Conservation (phyloP, 805 yeast genomes). For the Metschnikowia matae region DNA sequence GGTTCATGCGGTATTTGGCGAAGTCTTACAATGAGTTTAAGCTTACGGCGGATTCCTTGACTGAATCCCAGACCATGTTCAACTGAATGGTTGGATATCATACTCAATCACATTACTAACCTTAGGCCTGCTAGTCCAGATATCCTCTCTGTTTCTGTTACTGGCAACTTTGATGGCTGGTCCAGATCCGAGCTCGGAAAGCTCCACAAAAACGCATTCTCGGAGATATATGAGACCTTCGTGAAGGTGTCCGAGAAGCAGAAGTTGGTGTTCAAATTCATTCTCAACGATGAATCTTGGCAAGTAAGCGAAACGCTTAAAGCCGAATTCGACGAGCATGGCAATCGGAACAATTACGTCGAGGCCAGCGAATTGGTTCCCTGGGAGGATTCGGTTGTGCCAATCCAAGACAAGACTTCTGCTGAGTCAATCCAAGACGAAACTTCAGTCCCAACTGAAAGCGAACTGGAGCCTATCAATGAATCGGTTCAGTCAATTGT, state of each 20-base stretch:
- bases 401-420: not conserved
- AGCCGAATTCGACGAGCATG: slow-evolving; percentile 29
- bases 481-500: not conserved
- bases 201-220: slow-evolving; percentile 8
- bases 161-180: slow-evolving; percentile 43
- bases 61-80: no score
- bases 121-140: slow-evolving; percentile 15
- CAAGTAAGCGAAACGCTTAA: slow-evolving; percentile 20
- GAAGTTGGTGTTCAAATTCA: slow-evolving; percentile 35
- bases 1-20: no score
- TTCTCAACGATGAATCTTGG: slow-evolving; percentile 35
- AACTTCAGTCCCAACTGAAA: not conserved
- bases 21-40: no score
- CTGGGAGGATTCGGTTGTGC: not conserved
- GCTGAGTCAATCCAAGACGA: not conserved
- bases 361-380: slow-evolving; percentile 23
- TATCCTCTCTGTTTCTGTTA: slow-evolving; percentile 28
- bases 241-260: slow-evolving; percentile 21
- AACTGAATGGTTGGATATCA: no score
- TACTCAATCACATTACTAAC: slow-evolving; percentile 3
- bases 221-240: slow-evolving; percentile 19
- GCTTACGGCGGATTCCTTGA: no score
- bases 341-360: slow-evolving; percentile 34
- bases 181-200: slow-evolving; percentile 19
- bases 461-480: not conserved